Conservation (phyloP, 441 rosid species). For the Bocquillonia castaneifolia region DNA sequence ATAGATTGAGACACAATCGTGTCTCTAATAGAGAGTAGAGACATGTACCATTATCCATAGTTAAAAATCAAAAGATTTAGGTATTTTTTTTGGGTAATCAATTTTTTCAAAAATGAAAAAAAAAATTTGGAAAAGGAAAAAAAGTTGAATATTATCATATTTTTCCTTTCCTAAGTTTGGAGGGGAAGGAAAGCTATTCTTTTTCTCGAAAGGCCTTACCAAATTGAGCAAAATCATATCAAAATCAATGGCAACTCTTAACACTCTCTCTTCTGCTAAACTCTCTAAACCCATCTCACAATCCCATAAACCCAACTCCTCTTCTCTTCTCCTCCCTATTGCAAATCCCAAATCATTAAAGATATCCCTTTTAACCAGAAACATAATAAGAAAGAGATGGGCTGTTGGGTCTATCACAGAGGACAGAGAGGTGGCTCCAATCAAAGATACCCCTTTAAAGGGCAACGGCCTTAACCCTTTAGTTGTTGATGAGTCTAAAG, state of each 20-base stretch:
- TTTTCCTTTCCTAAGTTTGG: too few species aligned
- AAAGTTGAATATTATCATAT: too few species aligned
- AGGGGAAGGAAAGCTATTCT: background rate
- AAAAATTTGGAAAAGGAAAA: too few species aligned
- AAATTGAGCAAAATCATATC: too few species aligned
- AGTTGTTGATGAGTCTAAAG: slow-evolving; percentile 28
- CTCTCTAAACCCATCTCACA: slow-evolving; percentile 21
- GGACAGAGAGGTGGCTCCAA: slow-evolving; percentile 47
- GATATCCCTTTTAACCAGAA: slow-evolving; percentile 16
- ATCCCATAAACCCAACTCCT: slow-evolving; percentile 11
- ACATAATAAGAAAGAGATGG: slow-evolving; percentile 36
- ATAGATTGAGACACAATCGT: too few species aligned
- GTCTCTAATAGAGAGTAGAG: too few species aligned
- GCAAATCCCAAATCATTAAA: slow-evolving; percentile 18
- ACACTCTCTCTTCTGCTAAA: slow-evolving; percentile 20
- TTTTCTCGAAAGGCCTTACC: too few species aligned
- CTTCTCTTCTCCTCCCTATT: slow-evolving; percentile 14
- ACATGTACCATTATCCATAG: too few species aligned
- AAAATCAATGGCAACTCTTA: slow-evolving; percentile 34
- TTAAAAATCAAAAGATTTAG: too few species aligned
- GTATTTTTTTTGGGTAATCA: too few species aligned
- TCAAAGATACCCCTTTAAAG: slow-evolving; percentile 24
- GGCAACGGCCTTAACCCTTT: slow-evolving; percentile 12
- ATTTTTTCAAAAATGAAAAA: too few species aligned
- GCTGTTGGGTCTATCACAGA: slow-evolving; percentile 43